Base-by-base conservation (phyloP, 2,329 filamentous ascomycete species). In the Amesomyces nigricolor region DNA sequence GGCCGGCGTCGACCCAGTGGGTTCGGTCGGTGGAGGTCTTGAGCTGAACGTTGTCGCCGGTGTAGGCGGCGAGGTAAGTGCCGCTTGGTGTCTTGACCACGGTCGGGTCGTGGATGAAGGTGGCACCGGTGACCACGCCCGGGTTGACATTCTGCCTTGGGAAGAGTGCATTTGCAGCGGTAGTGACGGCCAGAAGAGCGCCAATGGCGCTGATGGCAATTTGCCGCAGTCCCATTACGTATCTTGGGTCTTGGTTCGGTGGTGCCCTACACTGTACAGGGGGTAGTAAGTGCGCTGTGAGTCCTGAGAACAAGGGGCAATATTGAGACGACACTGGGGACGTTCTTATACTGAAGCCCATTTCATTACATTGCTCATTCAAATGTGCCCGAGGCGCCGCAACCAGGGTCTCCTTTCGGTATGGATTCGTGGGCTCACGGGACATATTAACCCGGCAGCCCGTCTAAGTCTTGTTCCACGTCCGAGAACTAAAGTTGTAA, bases 71-170 rank as follows among this genome's bases (percentile, higher is more conserved):
- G 10, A 53, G 19, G 51, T 53, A 53, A 35, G 35, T 47, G 35
- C 51, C 44, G 16, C 17, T 11, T 2, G 51, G 37, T 2, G 51
- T 53, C 19, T 53, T 53, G 51, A 53, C 22, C 2, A 53, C 35
- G 5, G 51, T 47, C 5, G 51, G 51, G 44, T 53, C 51, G 17
- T 53, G 51, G 44, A 53, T 47, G 44, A 53, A 53, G 35, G 51
- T 52, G 26, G 47, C 30, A 9, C 48, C 47, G 1, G 47, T 19
- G 26, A 37, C 43, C 13, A 22, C 19, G 42, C 47, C 43, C 4
- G 44, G 48, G 47, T 40, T 26, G 48, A 56, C n/a, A 37, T 56
- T 47, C 29, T 53, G 51, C 17, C 51, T 42, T 2, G 51, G 35
- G 51, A 11, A 4, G 49, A 52, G 40, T 2, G n/a, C 42, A 29